Evolutionary conservation across 1,139 yeast genomes (phyloP), one percentile per base, ranked within the genome.

Genomic region (Kurtzmaniella quercitrusa): DNA sequence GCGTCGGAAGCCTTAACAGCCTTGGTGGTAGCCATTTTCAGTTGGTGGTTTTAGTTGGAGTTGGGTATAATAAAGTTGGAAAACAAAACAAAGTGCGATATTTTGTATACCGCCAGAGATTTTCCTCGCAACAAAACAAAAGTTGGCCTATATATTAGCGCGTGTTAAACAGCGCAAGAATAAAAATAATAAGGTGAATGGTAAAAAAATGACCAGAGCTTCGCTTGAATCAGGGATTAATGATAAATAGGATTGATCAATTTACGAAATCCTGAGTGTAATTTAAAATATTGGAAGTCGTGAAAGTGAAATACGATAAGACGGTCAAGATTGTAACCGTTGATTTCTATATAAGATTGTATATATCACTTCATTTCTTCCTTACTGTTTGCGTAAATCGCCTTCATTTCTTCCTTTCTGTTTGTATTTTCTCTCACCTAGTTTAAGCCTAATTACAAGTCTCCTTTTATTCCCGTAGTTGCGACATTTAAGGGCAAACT

Each of bases 401-500:
- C n/a, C n/a, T n/a, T n/a, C n/a, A n/a, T n/a, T n/a, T n/a, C n/a
- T n/a, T n/a, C 23, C 23, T 21, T 21, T 5, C 23, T 21, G 23
- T 21, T 4, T 21, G 8, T 21, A n/a, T n/a, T n/a, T n/a, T n/a
- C n/a, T 21, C 23, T 21, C 8, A 21, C 23, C 23, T 21, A 21
- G 23, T 21, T 27, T n/a, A n/a, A 27, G 5, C 31, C 31, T 27
- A 27, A 27, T 27, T 27, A 27, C 31, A 27, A 27, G 31, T n/a
- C 31, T 27, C 31, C 23, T 21, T 27, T 27, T 27, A 23, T 23
- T 23, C 7, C 5, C 14, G 14, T 27, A 12, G 31, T n/a, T 11
- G 14, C 23, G 21, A 18, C 25, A 15, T 34, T 57, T 52, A 82
- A 10, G 95, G 95, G 64, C 94, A 86, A 6, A 87, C 86, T 55